phyloP scores from a whole-genome alignment of 208 protist species.

The Entamoeba invadens region DNA sequence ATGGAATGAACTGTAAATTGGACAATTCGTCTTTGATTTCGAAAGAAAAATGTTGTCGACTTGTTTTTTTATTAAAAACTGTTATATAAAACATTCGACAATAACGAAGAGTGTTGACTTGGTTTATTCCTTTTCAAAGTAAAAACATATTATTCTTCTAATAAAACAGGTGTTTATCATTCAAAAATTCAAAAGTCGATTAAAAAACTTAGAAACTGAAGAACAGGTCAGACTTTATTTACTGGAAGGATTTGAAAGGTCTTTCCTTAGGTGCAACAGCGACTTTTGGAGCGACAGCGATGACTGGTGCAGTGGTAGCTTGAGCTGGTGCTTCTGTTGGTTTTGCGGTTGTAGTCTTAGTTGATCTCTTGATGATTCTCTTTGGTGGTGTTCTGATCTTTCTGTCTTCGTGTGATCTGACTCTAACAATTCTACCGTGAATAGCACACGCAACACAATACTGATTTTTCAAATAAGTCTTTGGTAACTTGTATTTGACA shows the following conservation, averaged over 20 bases:
- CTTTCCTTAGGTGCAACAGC: background rate
- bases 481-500: constrained; percentile 68
- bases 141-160: too few species aligned
- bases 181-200: too few species aligned
- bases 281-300: background rate
- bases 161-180: too few species aligned
- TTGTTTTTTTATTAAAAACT: too few species aligned
- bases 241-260: background rate
- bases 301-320: background rate
- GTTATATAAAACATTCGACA: too few species aligned
- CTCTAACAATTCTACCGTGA: constrained; percentile 83
- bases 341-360: background rate
- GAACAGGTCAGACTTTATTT: too few species aligned
- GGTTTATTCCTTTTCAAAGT: too few species aligned
- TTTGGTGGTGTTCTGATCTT: constrained; percentile 36
- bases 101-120: too few species aligned
- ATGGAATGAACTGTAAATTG: too few species aligned
- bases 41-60: too few species aligned
- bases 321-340: background rate
- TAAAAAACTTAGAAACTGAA: too few species aligned
- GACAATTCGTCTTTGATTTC: too few species aligned
- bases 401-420: constrained; percentile 47
- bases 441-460: constrained; percentile 97
- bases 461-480: constrained; percentile 94
- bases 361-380: background rate